Evolutionary conservation across 2,329 filamentous ascomycete genomes (phyloP).

Genomic region (Botrytis paeoniae): DNA sequence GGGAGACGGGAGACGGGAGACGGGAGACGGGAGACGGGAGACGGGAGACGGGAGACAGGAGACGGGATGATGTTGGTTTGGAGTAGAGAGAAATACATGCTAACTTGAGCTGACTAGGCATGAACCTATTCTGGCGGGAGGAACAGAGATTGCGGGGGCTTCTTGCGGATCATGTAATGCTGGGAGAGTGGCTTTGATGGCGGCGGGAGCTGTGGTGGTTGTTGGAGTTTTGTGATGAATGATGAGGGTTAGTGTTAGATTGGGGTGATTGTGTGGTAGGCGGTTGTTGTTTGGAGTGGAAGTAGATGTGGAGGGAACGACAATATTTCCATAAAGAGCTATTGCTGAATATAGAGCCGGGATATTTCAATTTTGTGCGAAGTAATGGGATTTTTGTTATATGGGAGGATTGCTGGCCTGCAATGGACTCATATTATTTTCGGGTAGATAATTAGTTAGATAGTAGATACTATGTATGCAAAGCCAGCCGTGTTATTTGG

Average conservation of each 20-base stretch:
- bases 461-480: neutral
- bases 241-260: neutral
- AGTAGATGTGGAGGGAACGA: too few relatives aligned
- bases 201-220: conserved; percentile 21
- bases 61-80: neutral
- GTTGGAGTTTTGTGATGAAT: conserved; percentile 16
- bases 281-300: neutral
- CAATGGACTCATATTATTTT: neutral
- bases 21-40: too few relatives aligned
- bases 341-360: neutral
- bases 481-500: neutral
- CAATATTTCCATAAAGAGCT: too few relatives aligned
- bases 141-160: conserved; percentile 32
- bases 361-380: neutral
- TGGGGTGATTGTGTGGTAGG: neutral
- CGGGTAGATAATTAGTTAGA: neutral
- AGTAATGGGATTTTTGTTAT: neutral
- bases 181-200: conserved; percentile 8
- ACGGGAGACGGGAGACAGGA: too few relatives aligned
- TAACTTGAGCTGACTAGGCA: conserved; percentile 22
- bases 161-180: conserved; percentile 11
- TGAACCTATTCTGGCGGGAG: conserved; percentile 34
- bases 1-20: too few relatives aligned
- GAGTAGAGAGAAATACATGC: neutral
- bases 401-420: neutral